Percentiles rank a stretch among this genome's conserved stretches.
phyloP scores from a whole-genome alignment of 2,329 filamentous ascomycete species.

The Calonectria pseudoturangicola region DNA sequence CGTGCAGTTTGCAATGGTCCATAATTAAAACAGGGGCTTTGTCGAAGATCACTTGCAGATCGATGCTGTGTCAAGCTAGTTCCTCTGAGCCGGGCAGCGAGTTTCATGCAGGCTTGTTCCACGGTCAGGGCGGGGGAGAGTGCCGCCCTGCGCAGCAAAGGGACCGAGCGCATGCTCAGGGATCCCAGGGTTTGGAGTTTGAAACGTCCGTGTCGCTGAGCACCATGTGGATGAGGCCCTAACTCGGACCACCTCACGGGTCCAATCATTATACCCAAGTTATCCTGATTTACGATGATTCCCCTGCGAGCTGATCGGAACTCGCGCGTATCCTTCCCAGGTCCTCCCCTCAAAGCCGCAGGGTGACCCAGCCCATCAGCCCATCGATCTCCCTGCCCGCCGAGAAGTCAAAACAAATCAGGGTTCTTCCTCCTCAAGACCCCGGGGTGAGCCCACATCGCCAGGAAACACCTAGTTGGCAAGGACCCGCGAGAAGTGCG shows the following conservation, averaged over 20 bases:
- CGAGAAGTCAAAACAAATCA: not conserved
- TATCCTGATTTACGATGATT: not conserved
- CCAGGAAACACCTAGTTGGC: not conserved
- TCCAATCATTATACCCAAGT: not conserved
- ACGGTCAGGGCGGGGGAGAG: slow-evolving; percentile 12
- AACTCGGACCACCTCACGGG: not conserved
- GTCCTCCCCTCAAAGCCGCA: not conserved
- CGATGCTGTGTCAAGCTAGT: slow-evolving; percentile 17
- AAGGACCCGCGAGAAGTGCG: not conserved
- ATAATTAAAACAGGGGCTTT: slow-evolving; percentile 12
- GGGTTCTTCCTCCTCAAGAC: not conserved
- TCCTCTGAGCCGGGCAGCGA: not conserved
- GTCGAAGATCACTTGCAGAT: slow-evolving; percentile 11
- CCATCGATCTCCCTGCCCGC: not conserved
- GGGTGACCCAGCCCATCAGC: slow-evolving; percentile 9
- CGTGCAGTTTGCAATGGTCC: slow-evolving; percentile 8
- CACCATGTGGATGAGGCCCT: not conserved
- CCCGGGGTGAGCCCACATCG: not conserved
- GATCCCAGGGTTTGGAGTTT: not conserved
- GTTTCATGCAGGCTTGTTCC: not conserved
- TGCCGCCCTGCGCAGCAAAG: not conserved
- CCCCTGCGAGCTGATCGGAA: not conserved
- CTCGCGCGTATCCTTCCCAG: not conserved
- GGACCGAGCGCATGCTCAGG: slow-evolving; percentile 8
- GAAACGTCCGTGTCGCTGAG: slow-evolving; percentile 7